These are phyloP conservation scores for Aspergillus sp. DNA, from an alignment of 2,329 filamentous ascomycete species.

Conservation along the genomic window DNA sequence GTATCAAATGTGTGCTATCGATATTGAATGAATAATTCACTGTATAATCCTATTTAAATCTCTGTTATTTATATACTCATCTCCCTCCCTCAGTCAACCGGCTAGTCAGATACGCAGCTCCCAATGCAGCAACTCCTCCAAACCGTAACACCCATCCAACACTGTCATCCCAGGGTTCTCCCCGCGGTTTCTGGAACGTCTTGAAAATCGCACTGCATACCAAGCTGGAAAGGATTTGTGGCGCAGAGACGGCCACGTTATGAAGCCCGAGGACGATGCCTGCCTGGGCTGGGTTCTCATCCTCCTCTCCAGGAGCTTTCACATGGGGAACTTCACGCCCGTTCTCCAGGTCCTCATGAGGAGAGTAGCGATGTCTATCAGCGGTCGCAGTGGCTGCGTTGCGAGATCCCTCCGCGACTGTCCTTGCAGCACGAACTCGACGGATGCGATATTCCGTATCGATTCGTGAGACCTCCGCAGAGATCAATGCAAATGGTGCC, in stretches of 20 bases:
- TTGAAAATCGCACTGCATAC: slow-evolving; percentile 79
- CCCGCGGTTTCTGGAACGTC: slow-evolving; percentile 77
- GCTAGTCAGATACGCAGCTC: slow-evolving; percentile 67
- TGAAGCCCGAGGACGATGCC: slow-evolving; percentile 91
- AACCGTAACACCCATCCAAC: slow-evolving; percentile 81
- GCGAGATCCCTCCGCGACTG: slow-evolving; percentile 8
- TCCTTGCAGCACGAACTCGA: slow-evolving; percentile 31
- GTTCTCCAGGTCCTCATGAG: slow-evolving; percentile 20
- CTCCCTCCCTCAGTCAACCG: slow-evolving; percentile 56
- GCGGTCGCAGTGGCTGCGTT: slow-evolving; percentile 2
- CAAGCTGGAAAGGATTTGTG: slow-evolving; percentile 84
- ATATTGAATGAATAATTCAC: background rate
- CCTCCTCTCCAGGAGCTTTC: slow-evolving; percentile 18
- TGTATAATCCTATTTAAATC: background rate
- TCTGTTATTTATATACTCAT: background rate
- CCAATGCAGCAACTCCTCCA: slow-evolving; percentile 69
- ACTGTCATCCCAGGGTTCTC: slow-evolving; percentile 75
- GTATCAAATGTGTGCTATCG: background rate
- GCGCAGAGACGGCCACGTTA: slow-evolving; percentile 87
- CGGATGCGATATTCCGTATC: slow-evolving; percentile 58
- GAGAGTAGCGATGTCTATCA: background rate
- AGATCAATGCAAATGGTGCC: slow-evolving; percentile 94
- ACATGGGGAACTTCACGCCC: slow-evolving; percentile 13
- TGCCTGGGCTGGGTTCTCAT: slow-evolving; percentile 64
- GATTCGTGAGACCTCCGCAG: slow-evolving; percentile 78